Evolutionary conservation across 805 yeast genomes (phyloP), one percentile per base, ranked within the genome.

Genomic region (Lipomyces orientalis): DNA sequence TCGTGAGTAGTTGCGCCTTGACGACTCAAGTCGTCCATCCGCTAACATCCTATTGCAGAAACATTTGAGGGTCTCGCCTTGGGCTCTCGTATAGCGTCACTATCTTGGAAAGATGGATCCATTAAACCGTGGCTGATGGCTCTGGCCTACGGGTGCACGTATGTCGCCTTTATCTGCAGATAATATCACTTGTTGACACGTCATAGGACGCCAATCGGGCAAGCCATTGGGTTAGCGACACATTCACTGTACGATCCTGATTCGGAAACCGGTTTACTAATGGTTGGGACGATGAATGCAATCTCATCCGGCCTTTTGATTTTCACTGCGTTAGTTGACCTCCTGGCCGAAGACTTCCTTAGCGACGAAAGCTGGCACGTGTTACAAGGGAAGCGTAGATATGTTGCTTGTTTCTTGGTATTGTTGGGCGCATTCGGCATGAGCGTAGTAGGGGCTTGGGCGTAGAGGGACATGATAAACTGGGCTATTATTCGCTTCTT

Each of bases 121-220:
- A 16, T 37, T 16, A 37, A 37, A 16, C 43, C 43, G 43, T 37
- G 43, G 43, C 43, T 37, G 43, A 37, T 37, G 43, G 43, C 43
- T 37, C 43, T 37, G 43, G 43, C 43, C 6, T 37, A 37, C 14
- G 43, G 43, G 43, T 37, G 43, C 43, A 37, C 43, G 43, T 37
- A 37, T 0, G 43, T 81, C 78, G 59, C 83, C 89, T 5, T 80
- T 89, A 58, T 89, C 87, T 75, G 80, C 87, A 62, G 93, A 88
- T 5, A 69, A 85, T 54, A 86, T 87, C 3, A 89, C 89, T 83
- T 93, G 90, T 76, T 51, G n/a, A 37, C 43, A 37, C 14, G 4
- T 37, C 43, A 37, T n/a, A 51, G 55, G 7, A 51, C 55, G 25
- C 55, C 55, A 1, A 22, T 51, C 31, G 55, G 55, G 10, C 55